Base-by-base conservation (phyloP, 306 rosid species). In the Trichosanthes truncata region DNA sequence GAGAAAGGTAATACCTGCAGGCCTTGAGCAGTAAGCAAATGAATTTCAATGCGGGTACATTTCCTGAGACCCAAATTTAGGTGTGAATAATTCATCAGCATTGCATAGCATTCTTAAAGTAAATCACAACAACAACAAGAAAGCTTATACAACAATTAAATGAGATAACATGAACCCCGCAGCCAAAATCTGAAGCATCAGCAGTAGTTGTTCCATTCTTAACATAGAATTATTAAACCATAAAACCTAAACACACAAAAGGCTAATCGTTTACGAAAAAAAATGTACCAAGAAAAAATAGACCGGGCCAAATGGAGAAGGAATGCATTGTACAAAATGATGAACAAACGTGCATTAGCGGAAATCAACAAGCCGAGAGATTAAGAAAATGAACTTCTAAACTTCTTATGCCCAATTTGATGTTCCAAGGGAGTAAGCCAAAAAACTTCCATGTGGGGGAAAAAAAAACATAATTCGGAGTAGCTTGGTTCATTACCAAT, bases 31-130 rank as follows among this genome's bases (percentile, higher is more conserved):
- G 97, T 88, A 36, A 95, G 97, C 82, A 95, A 78, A 77, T 89
- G 97, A 85, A 95, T 93, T 87, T 93, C 99, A 20, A 95, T 90
- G 21, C 99, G 91, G n/a, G 99, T 95, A 81, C 99, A 93, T 91
- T 95, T 95, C 85, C 99, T 95, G 97, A 7, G 71, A 29, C 52
- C 49, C 38, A 57, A 78, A 73, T 23, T 40, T 5, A 80, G 74
- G 7, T 13, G 72, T 77, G 14, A 63, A 49, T 33, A 15, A 38
- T 36, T 25, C 63, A 25, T 68, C 41, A 31, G 59, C 7, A 48
- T 73, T 4, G 20, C 77, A 48, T 57, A 21, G 0, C 48, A 73
- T 13, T 57, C 33, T 46, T n/a, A 23, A 62, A 74, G 66, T n/a
- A 36, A 20, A 11, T 59, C 33, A 36, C 55, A 36, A 77, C 6